phyloP scores from a whole-genome alignment of 306 rosid genomes.

The Hippophae tibetana region DNA sequence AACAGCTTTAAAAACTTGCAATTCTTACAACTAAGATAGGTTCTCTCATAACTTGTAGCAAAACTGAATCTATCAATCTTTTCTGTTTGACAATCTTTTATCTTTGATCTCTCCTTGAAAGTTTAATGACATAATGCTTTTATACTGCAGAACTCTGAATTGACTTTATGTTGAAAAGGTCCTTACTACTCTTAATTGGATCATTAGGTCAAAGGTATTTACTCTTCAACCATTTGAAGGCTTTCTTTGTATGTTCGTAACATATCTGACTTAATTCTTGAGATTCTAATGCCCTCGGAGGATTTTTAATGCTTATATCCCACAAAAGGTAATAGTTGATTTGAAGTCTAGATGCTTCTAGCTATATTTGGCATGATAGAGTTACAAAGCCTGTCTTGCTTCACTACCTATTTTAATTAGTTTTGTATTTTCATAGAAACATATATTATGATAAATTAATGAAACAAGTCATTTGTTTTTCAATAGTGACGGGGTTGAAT shows the following conservation, averaged over 20 bases:
- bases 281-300: neutral
- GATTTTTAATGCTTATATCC: neutral
- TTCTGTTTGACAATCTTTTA: neutral
- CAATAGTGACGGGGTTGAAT: too few species aligned
- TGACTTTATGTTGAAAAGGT: constrained; percentile 27
- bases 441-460: too few species aligned
- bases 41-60: neutral
- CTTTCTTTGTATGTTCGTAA: constrained; percentile 10
- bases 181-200: constrained; percentile 10
- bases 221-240: constrained; percentile 15
- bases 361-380: too few species aligned
- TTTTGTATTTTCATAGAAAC: too few species aligned
- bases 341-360: too few species aligned
- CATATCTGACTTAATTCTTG: neutral
- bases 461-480: too few species aligned
- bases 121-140: neutral
- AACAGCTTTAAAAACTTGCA: neutral
- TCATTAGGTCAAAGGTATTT: constrained; percentile 17
- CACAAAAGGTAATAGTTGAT: too few species aligned
- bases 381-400: too few species aligned
- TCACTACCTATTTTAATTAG: too few species aligned
- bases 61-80: neutral
- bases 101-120: neutral
- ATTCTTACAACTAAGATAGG: neutral
- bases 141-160: constrained; percentile 42